Evolutionary conservation across 805 yeast genomes (phyloP), one percentile per base, ranked within the genome.

Genomic region (Tanozyma kutaoensis): DNA sequence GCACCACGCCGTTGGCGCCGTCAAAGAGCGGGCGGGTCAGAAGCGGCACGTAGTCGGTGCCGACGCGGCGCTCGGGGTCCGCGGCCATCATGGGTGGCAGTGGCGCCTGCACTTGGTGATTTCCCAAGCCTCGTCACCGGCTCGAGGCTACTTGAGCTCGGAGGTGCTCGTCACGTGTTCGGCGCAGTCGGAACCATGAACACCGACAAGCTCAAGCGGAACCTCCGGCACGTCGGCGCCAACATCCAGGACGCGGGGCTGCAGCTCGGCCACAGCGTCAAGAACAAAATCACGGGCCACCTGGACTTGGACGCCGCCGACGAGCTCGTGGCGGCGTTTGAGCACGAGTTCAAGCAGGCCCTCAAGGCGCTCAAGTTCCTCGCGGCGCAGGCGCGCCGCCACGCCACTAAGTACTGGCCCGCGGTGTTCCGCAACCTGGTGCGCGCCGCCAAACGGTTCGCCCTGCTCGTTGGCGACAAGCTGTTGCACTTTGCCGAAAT

Each of bases 341-440:
- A 56, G 29, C 55, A 59, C 31, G 70, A 65, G 34, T 36, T 65
- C 8, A 48, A 53, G 26, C 39, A 47, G 4, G 49, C 66, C 1
- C 42, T 58, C 17, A 56, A 59, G 13, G 74, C 70, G 2, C 40
- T 69, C 21, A 54, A 55, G 24, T 67, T 49, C 31, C 33, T 67
- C 12, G 33, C 31, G 7, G 22, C 33, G 14, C 60, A 54, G 28
- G 39, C 52, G 19, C 36, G 40, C 20, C 32, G 44, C 24, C 24
- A 45, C 23, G 37, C 45, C n/a, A n/a, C 24, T 31, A 38, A 25
- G 23, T 31, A 50, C 32, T 46, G 55, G 47, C 52, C 55, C 14
- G 27, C 30, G 8, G 20, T 55, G 8, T 47, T 66, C 38, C 50
- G 57, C 9, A 7, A 9, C 7, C 8, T 7, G 8, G 19, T 17